phyloP scores from a whole-genome alignment of 352 stramenopile species.

The Phytophthora crassamura region DNA sequence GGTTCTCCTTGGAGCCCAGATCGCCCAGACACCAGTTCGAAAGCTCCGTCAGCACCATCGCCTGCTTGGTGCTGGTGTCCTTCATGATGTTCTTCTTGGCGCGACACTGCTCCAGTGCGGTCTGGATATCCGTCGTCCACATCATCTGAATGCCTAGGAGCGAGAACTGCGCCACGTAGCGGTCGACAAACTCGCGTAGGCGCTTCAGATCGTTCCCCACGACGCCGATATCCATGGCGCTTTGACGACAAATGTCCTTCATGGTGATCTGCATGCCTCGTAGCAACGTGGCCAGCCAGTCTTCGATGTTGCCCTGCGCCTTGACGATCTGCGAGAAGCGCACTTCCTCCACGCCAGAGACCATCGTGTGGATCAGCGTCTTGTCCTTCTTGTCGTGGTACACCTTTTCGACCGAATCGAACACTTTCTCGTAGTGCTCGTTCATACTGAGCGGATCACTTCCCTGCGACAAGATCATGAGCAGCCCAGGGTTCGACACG shows the following conservation, averaged over 20 bases:
- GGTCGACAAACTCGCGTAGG: conserved; percentile 94
- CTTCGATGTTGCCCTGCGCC: conserved; percentile 98
- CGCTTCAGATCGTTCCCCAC: conserved; percentile 93
- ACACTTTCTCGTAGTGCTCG: conserved; percentile 99
- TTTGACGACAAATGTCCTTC: conserved; percentile 97
- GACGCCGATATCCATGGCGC: conserved; percentile 92
- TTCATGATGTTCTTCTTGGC: conserved; percentile 98
- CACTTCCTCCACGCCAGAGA: conserved; percentile 95
- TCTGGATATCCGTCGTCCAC: conserved; percentile 97
- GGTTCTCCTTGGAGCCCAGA: conserved; percentile 96
- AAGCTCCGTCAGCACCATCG: conserved; percentile 94
- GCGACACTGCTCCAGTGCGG: conserved; percentile 94
- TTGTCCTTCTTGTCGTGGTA: conserved; percentile 99
- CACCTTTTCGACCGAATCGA: conserved; percentile 98
- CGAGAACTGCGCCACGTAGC: conserved; percentile 95
- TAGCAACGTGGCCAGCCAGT: conserved; percentile 97
- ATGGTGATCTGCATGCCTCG: conserved; percentile 96
- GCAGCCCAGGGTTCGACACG: conserved; percentile 96
- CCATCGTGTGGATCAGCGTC: conserved; percentile 94
- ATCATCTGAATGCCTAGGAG: conserved; percentile 97
- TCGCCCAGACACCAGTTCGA: conserved; percentile 97
- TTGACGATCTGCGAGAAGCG: conserved; percentile 95
- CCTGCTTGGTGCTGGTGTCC: conserved; percentile 95
- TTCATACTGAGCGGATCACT: conserved; percentile 98
- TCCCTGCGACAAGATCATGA: conserved; percentile 98